Evolutionary conservation across 768 basidiomycete genomes (phyloP).

Genomic region (Pleurotus sapidus): DNA sequence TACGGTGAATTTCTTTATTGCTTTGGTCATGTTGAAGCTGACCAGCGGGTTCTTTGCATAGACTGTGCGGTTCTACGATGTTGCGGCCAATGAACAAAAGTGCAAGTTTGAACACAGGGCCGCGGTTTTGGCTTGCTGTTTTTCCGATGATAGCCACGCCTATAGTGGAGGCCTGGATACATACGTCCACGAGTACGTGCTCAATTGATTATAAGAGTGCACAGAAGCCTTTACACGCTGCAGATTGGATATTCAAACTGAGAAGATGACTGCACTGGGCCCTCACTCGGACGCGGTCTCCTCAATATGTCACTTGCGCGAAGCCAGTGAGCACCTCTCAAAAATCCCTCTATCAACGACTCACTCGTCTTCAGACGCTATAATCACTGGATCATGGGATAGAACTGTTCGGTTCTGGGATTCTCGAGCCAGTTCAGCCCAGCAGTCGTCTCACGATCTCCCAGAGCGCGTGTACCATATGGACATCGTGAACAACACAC

Average conservation of each 20-base stretch:
- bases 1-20: no score
- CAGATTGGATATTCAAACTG: constrained; percentile 76
- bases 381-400: constrained; percentile 94
- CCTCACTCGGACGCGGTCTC: constrained; percentile 82
- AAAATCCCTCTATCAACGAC: not conserved
- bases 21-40: no score
- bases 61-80: constrained; percentile 51
- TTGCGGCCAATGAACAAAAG: constrained; percentile 61
- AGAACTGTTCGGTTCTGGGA: constrained; percentile 88
- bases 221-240: not conserved
- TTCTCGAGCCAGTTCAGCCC: constrained; percentile 54
- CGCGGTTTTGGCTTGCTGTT: constrained; percentile 82
- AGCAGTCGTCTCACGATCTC: constrained; percentile 59
- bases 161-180: constrained; percentile 14
- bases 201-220: not conserved
- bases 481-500: constrained; percentile 71
- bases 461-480: constrained; percentile 87
- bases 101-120: constrained; percentile 89
- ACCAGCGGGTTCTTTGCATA: no score
- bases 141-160: constrained; percentile 59
- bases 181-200: constrained; percentile 10
- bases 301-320: constrained; percentile 65
- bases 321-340: constrained; percentile 49
- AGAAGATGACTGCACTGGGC: constrained; percentile 72
- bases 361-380: constrained; percentile 41